Conservation (phyloP, 805 yeast genomes). For the Metschnikowia shivogae region DNA sequence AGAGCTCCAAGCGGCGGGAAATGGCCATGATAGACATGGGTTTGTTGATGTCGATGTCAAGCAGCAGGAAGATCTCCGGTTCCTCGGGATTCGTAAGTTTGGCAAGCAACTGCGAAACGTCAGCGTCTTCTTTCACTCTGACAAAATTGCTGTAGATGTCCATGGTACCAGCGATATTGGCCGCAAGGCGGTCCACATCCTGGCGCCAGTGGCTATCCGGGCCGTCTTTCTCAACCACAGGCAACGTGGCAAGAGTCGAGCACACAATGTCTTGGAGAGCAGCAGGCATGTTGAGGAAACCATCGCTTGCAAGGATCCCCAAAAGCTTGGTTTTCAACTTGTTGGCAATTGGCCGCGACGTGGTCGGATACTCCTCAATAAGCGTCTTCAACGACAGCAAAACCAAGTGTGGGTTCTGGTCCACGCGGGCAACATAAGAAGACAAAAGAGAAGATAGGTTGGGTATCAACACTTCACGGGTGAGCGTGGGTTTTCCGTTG, state of each 20-base stretch:
- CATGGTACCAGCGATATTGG: slow-evolving; percentile 53
- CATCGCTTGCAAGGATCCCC: slow-evolving; percentile 27
- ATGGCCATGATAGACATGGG: slow-evolving; percentile 50
- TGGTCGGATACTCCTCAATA: slow-evolving; percentile 61
- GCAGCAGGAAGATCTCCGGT: slow-evolving; percentile 37
- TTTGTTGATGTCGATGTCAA: slow-evolving; percentile 56
- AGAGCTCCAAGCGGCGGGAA: slow-evolving; percentile 45
- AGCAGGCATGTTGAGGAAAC: slow-evolving; percentile 37
- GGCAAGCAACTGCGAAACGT: slow-evolving; percentile 38
- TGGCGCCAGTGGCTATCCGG: slow-evolving; percentile 44
- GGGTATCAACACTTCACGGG: slow-evolving; percentile 81
- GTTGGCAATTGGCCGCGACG: slow-evolving; percentile 74
- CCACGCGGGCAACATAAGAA: slow-evolving; percentile 43
- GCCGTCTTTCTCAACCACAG: slow-evolving; percentile 50
- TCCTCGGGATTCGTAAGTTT: slow-evolving; percentile 22
- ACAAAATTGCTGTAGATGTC: slow-evolving; percentile 57
- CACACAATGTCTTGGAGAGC: slow-evolving; percentile 40
- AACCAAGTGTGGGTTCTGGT: slow-evolving; percentile 29
- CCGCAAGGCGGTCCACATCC: slow-evolving; percentile 45
- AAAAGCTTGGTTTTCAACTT: slow-evolving; percentile 50
- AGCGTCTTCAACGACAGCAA: slow-evolving; percentile 35
- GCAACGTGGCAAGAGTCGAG: slow-evolving; percentile 52
- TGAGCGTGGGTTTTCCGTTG: slow-evolving; percentile 77
- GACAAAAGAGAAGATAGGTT: slow-evolving; percentile 61
- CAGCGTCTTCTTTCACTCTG: slow-evolving; percentile 54